These are phyloP conservation scores for Coniella lustricola DNA, from an alignment of 2,329 filamentous ascomycete species.

Conservation along the genomic window DNA sequence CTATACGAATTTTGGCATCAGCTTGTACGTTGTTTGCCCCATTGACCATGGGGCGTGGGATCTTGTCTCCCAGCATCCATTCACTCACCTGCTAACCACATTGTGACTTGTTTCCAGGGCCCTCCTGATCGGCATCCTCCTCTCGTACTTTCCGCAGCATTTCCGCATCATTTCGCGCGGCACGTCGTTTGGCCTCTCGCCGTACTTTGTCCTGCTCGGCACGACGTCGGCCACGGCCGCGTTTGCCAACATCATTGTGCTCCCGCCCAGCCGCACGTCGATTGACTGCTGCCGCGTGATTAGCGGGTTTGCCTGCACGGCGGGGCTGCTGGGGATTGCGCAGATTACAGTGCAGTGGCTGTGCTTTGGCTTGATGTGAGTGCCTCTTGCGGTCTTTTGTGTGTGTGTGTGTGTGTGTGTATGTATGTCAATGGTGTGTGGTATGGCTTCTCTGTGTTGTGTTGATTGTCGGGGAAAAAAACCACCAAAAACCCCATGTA, in stretches of 20 bases:
- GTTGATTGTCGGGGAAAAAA: too few species aligned
- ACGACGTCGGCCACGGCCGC: slow-evolving; percentile 81
- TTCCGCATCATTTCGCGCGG: slow-evolving; percentile 79
- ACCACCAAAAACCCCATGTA: too few species aligned
- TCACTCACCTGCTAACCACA: too few species aligned
- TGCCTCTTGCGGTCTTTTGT: too few species aligned
- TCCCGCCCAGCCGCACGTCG: slow-evolving; percentile 73
- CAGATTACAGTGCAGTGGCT: slow-evolving; percentile 90
- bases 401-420: too few species aligned
- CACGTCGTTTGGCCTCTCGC: slow-evolving; percentile 89
- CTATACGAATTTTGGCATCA: slow-evolving; percentile 5
- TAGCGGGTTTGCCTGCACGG: slow-evolving; percentile 73
- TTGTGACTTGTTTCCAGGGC: too few species aligned
- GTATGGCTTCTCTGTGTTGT: neutral
- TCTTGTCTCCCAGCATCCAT: too few species aligned
- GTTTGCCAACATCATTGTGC: slow-evolving; percentile 84
- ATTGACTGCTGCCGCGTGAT: slow-evolving; percentile 81
- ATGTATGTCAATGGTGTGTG: too few species aligned
- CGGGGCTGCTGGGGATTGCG: slow-evolving; percentile 78
- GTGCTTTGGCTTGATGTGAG: slow-evolving; percentile 87
- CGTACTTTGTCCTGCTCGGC: slow-evolving; percentile 88
- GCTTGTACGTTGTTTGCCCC: slow-evolving; percentile 6
- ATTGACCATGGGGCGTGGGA: too few species aligned
- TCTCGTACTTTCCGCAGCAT: slow-evolving; percentile 94
- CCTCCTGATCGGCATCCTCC: slow-evolving; percentile 78